Base-by-base conservation (phyloP, 768 basidiomycete genomes). In the Suillus subalutaceus region DNA sequence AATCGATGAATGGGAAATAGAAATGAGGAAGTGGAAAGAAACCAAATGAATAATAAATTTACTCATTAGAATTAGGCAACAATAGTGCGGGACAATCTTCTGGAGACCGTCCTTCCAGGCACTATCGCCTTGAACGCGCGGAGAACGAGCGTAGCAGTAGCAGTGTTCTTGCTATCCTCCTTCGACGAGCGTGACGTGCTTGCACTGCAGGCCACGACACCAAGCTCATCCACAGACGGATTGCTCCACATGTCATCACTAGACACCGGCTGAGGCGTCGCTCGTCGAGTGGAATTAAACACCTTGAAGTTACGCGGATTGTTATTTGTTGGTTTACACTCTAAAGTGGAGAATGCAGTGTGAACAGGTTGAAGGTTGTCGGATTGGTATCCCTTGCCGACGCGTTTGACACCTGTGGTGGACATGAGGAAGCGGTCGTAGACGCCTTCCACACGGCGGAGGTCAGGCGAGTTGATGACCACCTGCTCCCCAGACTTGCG, bases 401-500 rank as follows among this genome's bases (percentile, higher is more conserved):
- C 78, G 37, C 92, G 90, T 72, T 89, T 93, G 48, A 94, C 92
- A 35, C 90, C 90, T 2, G 88, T 86, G 1, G 90, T 91, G 13
- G 91, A 89, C 90, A 93, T 91, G 37, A 94, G 81, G 80, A 93
- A 90, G 50, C 90, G 86, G 69, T 94, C 93, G 67, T 94, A 94
- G 20, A 90, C 89, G 64, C 86, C 86, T 78, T 93, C 92, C 35
- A 91, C 72, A 56, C 84, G 86, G 50, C 84, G 87, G 65, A 80
- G 85, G 64, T 83, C 83, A 0, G 90, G 88, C 0, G 88, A 83
- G 65, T 89, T 86, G 12, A 83, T 72, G 23, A 72, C 68, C 10
- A 79, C 77, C 13, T 76, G 73, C 41, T 79, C 79, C 23, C 72
- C 74, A 1, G 80, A 75, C 64, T 81, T 78, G 65, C 86, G 78